These are phyloP conservation scores for Tylopilus sp. DNA, from an alignment of 1,284 basidiomycete genomes.

Conservation along the genomic window DNA sequence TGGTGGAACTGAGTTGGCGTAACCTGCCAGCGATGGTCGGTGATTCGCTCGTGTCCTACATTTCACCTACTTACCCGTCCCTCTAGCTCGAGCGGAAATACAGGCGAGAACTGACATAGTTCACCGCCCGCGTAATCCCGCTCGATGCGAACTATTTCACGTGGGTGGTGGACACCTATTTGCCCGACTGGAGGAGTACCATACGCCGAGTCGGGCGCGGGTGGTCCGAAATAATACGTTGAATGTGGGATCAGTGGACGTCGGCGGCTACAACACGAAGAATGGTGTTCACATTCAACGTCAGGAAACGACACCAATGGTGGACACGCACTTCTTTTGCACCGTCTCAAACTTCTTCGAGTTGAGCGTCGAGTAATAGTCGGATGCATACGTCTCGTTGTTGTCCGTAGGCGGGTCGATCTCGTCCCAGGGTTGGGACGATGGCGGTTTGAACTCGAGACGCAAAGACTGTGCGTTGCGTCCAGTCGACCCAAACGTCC, in stretches of 20 bases:
- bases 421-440: constrained; percentile 60
- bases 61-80: constrained; percentile 57
- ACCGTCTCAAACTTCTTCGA: constrained; percentile 28
- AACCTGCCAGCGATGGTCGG: constrained; percentile 44
- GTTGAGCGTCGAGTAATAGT: constrained; percentile 40
- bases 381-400: constrained; percentile 30
- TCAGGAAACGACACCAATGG: neutral
- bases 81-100: constrained; percentile 80
- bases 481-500: constrained; percentile 12
- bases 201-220: constrained; percentile 67
- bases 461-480: constrained; percentile 26
- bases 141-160: constrained; percentile 80
- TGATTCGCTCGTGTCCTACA: neutral
- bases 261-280: constrained; percentile 30
- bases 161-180: constrained; percentile 78
- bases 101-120: constrained; percentile 72
- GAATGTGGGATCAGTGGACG: constrained; percentile 66
- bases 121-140: constrained; percentile 81
- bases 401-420: constrained; percentile 45
- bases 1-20: constrained; percentile 81
- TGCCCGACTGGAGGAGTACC: constrained; percentile 74
- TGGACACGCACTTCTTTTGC: constrained; percentile 30
- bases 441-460: constrained; percentile 39
- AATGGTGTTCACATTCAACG: neutral
- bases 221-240: constrained; percentile 80